Evolutionary conservation across 352 stramenopile genomes (phyloP), one percentile per base, ranked within the genome.

Genomic region (Pythium aquatile): DNA sequence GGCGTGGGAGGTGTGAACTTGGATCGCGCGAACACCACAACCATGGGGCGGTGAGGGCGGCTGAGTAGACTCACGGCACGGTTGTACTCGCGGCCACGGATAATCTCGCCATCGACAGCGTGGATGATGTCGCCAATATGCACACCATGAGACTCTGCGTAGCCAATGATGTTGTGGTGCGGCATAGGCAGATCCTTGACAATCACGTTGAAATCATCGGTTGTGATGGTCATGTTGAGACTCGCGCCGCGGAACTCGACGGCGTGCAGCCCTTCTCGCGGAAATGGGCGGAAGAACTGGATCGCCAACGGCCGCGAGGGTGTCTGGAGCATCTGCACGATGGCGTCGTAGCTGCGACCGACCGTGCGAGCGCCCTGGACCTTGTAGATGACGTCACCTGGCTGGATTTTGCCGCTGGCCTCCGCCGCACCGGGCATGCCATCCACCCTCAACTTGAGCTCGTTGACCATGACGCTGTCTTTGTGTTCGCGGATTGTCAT

Each of bases 141-240:
- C 55, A 94, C 85, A 32, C 85, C 85, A 62, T 92, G 85, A 0
- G 85, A 79, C 59, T 94, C 85, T 5, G 85, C 85, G 53, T 93
- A 94, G 9, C 85, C 85, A 17, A 93, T 85, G 33, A 94, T 88
- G 60, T 94, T 94, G 4, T 82, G 77, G 61, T 91, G 81, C 1
- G 81, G 77, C 82, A 90, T 91, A 30, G 85, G 85, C 47, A 94
- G 73, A 33, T 91, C 83, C 52, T 90, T 93, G 26, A 94, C 85
- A 49, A 94, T 90, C 8, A 94, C 84, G 53, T 91, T 86, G n/a
- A 83, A 72, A 58, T 94, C 85, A 63, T 94, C 84, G 5, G 82
- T 92, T 1, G 83, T 93, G 68, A 94, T 93, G 1, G 85, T 94
- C 80, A 94, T 91, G 59, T 92, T 94, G 44, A 94, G 79, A 60